A percentile compares a stretch with the other conserved stretches of the same genome.
These are phyloP conservation scores for Phytophthora cactorum DNA, from an alignment of 352 stramenopile species.

Conservation along the genomic window DNA sequence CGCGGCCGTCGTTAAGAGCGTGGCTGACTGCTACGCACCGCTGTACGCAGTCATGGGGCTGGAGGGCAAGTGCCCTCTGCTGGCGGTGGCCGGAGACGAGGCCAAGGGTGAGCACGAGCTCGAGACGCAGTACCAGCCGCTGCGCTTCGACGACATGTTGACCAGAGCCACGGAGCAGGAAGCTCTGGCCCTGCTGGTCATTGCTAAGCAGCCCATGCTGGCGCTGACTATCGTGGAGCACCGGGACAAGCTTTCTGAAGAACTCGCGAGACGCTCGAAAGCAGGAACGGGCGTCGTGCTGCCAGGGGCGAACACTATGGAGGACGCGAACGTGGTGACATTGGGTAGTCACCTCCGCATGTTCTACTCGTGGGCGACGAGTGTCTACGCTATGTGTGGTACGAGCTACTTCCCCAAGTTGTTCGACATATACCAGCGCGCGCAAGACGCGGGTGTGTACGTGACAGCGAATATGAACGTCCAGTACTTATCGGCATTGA, in stretches of 20 bases:
- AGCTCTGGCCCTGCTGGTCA: constrained; percentile 60
- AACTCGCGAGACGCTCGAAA: constrained; percentile 36
- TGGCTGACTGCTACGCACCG: constrained; percentile 69
- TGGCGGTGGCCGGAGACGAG: constrained; percentile 24
- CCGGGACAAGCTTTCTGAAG: constrained; percentile 43
- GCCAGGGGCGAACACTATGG: constrained; percentile 41
- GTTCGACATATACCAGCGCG: constrained; percentile 58
- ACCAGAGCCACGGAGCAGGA: constrained; percentile 73
- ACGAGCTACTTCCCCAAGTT: constrained; percentile 36
- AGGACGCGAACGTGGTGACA: constrained; percentile 41
- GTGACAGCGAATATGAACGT: constrained; percentile 73
- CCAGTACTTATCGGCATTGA: constrained; percentile 57
- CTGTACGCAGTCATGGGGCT: constrained; percentile 48
- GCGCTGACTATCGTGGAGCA: constrained; percentile 60
- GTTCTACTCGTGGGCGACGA: constrained; percentile 76
- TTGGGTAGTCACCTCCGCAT: constrained; percentile 55
- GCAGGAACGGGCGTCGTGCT: constrained; percentile 30
- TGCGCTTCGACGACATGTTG: constrained; percentile 62
- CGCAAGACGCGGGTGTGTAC: constrained; percentile 47
- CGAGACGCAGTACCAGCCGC: constrained; percentile 56
- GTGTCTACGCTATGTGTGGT: constrained; percentile 39
- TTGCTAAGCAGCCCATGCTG: constrained; percentile 36
- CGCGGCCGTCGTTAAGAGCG: constrained; percentile 48
- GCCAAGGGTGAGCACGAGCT: constrained; percentile 28
- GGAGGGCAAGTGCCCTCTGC: constrained; percentile 31